A percentile compares a stretch with the other conserved stretches of the same genome.
Conservation (phyloP, 2,329 filamentous ascomycete genomes). For the Remersonia thermophila region DNA sequence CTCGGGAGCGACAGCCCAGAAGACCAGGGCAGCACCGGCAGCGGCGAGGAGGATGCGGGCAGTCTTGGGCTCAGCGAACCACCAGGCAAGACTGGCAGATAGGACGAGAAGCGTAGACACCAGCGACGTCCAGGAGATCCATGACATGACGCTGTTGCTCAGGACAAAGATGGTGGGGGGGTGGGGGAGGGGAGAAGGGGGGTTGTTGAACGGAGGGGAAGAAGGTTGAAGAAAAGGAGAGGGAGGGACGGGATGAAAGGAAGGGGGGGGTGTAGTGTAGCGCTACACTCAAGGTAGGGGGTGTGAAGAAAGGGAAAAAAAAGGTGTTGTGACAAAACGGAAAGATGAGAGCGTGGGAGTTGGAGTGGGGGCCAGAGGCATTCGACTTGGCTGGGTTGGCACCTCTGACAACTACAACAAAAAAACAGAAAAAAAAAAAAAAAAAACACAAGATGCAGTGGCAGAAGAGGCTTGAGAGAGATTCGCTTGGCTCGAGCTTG, state of each 20-base stretch:
- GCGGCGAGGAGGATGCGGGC: conserved; percentile 29
- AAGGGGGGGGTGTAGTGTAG: not conserved
- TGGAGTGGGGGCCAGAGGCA: conserved; percentile 9
- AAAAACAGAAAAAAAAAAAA: conserved; percentile 6
- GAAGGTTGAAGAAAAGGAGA: too few relatives aligned
- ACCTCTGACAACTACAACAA: too few relatives aligned
- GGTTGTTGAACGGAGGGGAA: too few relatives aligned
- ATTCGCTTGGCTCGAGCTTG: conserved; percentile 7
- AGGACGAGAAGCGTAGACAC: conserved; percentile 33
- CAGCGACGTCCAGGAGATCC: conserved; percentile 34
- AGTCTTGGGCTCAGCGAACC: conserved; percentile 32
- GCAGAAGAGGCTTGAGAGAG: conserved; percentile 4
- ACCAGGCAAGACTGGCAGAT: conserved; percentile 31
- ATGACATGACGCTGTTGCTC: conserved; percentile 34
- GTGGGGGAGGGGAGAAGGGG: too few relatives aligned
- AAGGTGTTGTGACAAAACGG: too few relatives aligned
- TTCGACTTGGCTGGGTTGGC: conserved; percentile 2
- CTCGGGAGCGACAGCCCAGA: conserved; percentile 31
- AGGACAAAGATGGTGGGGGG: conserved; percentile 1
- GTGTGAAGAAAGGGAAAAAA: conserved; percentile 4
- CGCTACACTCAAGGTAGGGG: conserved; percentile 2
- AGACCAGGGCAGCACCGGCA: conserved; percentile 28
- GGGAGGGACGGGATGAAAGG: conserved; percentile 2
- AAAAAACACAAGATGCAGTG: conserved; percentile 7
- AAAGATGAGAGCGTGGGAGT: conserved; percentile 7